phyloP scores from a whole-genome alignment of 257 asterid genomes.

The Scutellaria minor region DNA sequence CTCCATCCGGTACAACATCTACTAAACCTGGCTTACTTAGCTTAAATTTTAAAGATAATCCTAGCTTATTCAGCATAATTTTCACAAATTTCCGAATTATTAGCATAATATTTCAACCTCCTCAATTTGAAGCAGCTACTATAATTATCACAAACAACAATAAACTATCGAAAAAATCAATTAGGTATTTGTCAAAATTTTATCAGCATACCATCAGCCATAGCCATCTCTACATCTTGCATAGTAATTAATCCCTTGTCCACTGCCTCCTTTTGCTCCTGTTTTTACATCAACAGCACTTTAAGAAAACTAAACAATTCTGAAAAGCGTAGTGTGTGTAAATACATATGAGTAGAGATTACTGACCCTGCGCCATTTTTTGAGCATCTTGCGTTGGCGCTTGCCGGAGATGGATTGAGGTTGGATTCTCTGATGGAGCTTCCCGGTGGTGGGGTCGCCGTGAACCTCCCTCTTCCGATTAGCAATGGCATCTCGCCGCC shows the following conservation, averaged over 20 bases:
- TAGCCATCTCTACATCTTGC: conserved; percentile 86
- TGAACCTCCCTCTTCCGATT: conserved; percentile 56
- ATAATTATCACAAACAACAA: background rate
- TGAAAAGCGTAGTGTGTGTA: background rate
- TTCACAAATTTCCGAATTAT: background rate
- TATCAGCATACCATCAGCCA: conserved; percentile 48
- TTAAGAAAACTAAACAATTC: background rate
- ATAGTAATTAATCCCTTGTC: conserved; percentile 69
- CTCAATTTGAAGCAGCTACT: background rate
- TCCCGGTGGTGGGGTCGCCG: conserved; percentile 64
- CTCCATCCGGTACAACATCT: too few relatives aligned
- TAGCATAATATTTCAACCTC: background rate
- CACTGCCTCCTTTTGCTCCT: conserved; percentile 81
- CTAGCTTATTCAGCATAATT: background rate
- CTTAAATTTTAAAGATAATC: background rate
- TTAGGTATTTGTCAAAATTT: too few relatives aligned
- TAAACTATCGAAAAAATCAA: background rate
- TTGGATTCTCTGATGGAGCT: conserved; percentile 59
- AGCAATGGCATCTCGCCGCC: conserved; percentile 65
- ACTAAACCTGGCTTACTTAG: too few relatives aligned
- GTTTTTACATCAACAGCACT: conserved; percentile 25
- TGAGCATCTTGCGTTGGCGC: conserved; percentile 80
- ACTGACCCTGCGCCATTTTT: conserved; percentile 85
- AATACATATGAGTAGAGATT: background rate
- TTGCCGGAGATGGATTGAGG: conserved; percentile 77